Base-by-base conservation (phyloP, 129 eudicot species). In the Chrysanthemum seticuspe region DNA sequence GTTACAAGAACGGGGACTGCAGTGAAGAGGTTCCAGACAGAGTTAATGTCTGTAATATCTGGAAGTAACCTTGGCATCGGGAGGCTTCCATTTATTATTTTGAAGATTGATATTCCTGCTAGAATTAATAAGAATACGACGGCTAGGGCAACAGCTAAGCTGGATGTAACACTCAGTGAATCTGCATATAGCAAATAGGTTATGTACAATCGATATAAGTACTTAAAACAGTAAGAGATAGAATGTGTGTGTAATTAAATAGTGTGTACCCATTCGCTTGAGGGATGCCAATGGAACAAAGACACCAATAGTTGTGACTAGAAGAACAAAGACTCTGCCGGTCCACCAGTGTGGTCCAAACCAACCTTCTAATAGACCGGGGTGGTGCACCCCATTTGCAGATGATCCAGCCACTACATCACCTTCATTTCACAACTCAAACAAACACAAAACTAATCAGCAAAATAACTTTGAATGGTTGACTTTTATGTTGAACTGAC, bases 1-100 rank as follows among this genome's bases (percentile, higher is more conserved):
- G 95, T 89, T 7, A 92, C 95, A 14, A 92, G 90, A 77, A 92
- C 96, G 2, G 98, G 98, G 55, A 92, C 86, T 9, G 84, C 91
- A 15, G 97, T 92, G 85, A 92, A 92, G 21, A 92, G 92, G 51
- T 68, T 65, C 85, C 86, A 82, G 27, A 86, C 40, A 3, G 92
- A 89, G 52, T 80, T 74, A 10, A 78, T 50, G 62, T 80, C 87
- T 10, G 74, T 62, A 61, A 89, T 51, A 55, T 82, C 86, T 14
- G 96, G 96, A 68, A 89, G 80, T 55, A 84, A 62, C 68, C 86
- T 68, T 1, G 92, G 92, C 83, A 72, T 84, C 0, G 74, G 54
- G 77, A 81, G 82, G 66, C 78, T 78, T 5, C 96, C 92, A 8
- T 75, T 23, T 8, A 62, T 13, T 45, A 82, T 75, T 76, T 86